These are phyloP conservation scores for Calonectria pauciramosa DNA, from an alignment of 2,329 filamentous ascomycete species.

Conservation along the genomic window DNA sequence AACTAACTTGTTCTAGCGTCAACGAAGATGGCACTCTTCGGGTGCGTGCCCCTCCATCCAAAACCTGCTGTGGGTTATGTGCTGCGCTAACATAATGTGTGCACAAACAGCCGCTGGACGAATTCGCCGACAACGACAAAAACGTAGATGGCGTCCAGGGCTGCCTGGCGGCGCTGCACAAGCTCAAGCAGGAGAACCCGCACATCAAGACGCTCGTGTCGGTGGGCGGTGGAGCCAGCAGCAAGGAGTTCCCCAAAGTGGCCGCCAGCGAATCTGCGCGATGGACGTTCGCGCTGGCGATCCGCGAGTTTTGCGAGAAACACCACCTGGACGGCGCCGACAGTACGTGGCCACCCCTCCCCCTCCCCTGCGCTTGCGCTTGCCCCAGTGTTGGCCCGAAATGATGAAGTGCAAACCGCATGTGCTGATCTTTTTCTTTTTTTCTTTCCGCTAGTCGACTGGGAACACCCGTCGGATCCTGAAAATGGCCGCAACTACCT, in stretches of 20 bases:
- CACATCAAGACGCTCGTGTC: constrained; percentile 73
- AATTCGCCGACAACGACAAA: constrained; percentile 73
- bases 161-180: constrained; percentile 71
- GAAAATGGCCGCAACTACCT: constrained; percentile 71
- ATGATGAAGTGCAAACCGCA: background rate
- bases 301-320: constrained; percentile 66
- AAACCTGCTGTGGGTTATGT: background rate
- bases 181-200: constrained; percentile 69
- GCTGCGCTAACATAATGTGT: background rate
- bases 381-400: too few species aligned
- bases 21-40: constrained; percentile 53
- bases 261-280: constrained; percentile 63
- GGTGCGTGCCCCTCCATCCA: constrained; percentile 49
- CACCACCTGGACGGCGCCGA: constrained; percentile 75
- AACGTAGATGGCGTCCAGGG: constrained; percentile 70
- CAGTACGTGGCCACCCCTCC: constrained; percentile 55
- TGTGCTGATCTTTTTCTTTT: background rate
- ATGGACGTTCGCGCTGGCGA: constrained; percentile 67
- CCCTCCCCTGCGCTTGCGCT: background rate
- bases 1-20: constrained; percentile 46
- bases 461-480: constrained; percentile 73
- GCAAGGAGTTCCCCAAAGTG: constrained; percentile 71
- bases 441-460: constrained; percentile 67
- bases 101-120: constrained; percentile 63
- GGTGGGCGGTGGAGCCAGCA: constrained; percentile 74